phyloP scores from a whole-genome alignment of 176 grass and related monocot species.

The Zoysia pacifica region DNA sequence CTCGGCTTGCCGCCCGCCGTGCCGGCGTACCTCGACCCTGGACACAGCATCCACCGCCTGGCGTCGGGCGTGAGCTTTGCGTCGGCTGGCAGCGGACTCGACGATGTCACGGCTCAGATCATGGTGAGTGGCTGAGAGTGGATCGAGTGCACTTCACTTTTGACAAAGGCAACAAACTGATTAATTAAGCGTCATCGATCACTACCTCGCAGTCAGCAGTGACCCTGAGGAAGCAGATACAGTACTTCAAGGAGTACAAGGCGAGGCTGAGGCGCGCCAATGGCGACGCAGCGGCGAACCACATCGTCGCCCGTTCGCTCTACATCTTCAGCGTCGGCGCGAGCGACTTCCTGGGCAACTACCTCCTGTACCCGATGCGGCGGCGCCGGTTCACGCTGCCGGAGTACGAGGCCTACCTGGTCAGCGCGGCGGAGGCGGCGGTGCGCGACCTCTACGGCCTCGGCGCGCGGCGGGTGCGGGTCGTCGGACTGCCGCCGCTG shows the following conservation, averaged over 20 bases:
- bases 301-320: neutral
- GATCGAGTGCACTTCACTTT: too few species aligned
- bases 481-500: conserved; percentile 59
- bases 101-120: conserved; percentile 49
- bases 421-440: conserved; percentile 29
- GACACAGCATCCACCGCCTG: conserved; percentile 39
- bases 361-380: conserved; percentile 31
- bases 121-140: conserved; percentile 26
- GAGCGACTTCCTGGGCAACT: conserved; percentile 66
- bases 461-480: conserved; percentile 44
- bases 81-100: conserved; percentile 59
- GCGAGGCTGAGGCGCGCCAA: neutral
- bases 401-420: conserved; percentile 45
- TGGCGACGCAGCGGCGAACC: neutral
- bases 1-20: conserved; percentile 51
- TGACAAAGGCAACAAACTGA: too few species aligned
- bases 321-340: conserved; percentile 53
- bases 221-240: conserved; percentile 29
- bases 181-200: too few species aligned
- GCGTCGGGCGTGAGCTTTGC: conserved; percentile 65
- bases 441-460: conserved; percentile 37
- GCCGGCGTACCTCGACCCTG: conserved; percentile 62
- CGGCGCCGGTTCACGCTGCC: conserved; percentile 24
- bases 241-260: conserved; percentile 39
- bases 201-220: conserved; percentile 48